These are phyloP conservation scores for Bruguiera gymnorhiza DNA, from an alignment of 345 rosid species.

Conservation along the genomic window DNA sequence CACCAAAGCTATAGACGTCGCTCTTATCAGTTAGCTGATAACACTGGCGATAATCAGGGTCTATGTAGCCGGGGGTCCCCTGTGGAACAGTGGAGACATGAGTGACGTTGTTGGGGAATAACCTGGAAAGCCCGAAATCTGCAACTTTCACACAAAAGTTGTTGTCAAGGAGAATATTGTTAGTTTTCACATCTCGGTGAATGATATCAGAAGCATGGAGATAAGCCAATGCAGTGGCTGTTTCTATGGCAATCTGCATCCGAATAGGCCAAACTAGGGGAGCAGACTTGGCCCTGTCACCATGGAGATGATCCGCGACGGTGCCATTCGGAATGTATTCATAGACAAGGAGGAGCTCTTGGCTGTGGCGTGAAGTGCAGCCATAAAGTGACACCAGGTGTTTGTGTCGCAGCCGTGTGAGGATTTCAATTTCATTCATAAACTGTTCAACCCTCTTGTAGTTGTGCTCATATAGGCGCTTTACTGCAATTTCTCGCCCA, in stretches of 20 bases:
- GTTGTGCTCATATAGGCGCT: slow-evolving; percentile 28
- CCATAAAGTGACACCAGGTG: slow-evolving; percentile 32
- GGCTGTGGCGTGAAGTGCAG: slow-evolving; percentile 25
- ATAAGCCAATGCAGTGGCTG: slow-evolving; percentile 11
- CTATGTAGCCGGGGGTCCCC: slow-evolving; percentile 25
- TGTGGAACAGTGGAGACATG: slow-evolving; percentile 19
- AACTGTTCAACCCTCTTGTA: slow-evolving; percentile 23
- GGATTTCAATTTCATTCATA: slow-evolving; percentile 28
- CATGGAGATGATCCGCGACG: slow-evolving; percentile 12
- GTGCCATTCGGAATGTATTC: slow-evolving; percentile 19
- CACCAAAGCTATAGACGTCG: slow-evolving; percentile 27
- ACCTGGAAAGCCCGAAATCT: slow-evolving; percentile 16
- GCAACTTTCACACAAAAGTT: slow-evolving; percentile 15
- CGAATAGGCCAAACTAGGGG: slow-evolving; percentile 9
- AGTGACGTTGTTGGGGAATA: slow-evolving; percentile 11
- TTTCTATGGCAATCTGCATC: slow-evolving; percentile 14
- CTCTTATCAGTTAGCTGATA: slow-evolving; percentile 25
- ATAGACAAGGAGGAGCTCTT: slow-evolving; percentile 25
- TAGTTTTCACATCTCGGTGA: slow-evolving; percentile 17
- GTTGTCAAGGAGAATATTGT: slow-evolving; percentile 18
- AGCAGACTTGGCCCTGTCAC: slow-evolving; percentile 3
- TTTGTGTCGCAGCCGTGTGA: slow-evolving; percentile 28
- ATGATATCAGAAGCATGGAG: slow-evolving; percentile 15
- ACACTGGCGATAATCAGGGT: slow-evolving; percentile 20
- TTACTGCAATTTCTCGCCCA: slow-evolving; percentile 29